Evolutionary conservation across 345 rosid genomes (phyloP).

Genomic region (Gossypium bickii): DNA sequence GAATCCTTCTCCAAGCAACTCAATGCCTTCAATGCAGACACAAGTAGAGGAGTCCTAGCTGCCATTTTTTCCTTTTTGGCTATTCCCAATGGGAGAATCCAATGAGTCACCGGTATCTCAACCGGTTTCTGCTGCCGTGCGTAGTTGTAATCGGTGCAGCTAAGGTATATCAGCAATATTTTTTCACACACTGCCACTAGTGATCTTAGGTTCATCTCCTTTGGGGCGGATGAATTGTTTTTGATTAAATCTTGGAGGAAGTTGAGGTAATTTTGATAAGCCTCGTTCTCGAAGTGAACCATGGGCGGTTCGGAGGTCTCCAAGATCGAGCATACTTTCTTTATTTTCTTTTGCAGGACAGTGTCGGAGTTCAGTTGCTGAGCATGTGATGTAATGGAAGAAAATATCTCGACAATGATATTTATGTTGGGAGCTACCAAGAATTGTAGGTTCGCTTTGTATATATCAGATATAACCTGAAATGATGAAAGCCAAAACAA

Average conservation of each 20-base stretch:
- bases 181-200: constrained; percentile 51
- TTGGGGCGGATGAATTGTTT: constrained; percentile 35
- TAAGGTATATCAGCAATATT: constrained; percentile 60
- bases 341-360: constrained; percentile 58
- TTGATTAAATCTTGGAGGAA: constrained; percentile 50
- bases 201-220: constrained; percentile 51
- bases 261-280: constrained; percentile 66
- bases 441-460: constrained; percentile 42
- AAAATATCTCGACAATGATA: constrained; percentile 47
- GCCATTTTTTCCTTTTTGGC: constrained; percentile 80
- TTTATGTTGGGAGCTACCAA: constrained; percentile 41
- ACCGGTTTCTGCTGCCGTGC: constrained; percentile 21
- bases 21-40: constrained; percentile 54
- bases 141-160: constrained; percentile 36
- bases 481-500: constrained; percentile 18
- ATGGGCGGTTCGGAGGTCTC: constrained; percentile 78
- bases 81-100: constrained; percentile 70
- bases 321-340: constrained; percentile 62
- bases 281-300: constrained; percentile 85
- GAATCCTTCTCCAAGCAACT: constrained; percentile 49
- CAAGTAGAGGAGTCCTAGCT: constrained; percentile 62
- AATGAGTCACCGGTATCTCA: constrained; percentile 32
- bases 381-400: constrained; percentile 65
- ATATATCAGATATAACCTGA: constrained; percentile 75
- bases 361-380: constrained; percentile 53